These are phyloP conservation scores for Botryosphaeria agaves DNA, from an alignment of 2,329 filamentous ascomycete species.

Conservation along the genomic window DNA sequence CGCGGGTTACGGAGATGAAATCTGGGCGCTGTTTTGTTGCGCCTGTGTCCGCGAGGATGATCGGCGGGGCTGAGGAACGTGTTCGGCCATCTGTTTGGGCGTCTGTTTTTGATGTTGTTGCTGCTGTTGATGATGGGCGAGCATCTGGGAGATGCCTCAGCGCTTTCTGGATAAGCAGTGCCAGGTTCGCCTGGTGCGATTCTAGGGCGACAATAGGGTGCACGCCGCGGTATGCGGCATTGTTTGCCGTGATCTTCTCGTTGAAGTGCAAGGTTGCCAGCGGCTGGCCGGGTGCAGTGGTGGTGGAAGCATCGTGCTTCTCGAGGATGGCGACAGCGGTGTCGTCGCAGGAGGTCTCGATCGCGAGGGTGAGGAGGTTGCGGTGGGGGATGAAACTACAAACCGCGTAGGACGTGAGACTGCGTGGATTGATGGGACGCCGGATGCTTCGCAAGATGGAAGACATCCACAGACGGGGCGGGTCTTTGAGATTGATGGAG, in stretches of 20 bases:
- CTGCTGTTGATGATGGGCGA: no score
- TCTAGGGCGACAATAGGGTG: slow-evolving; percentile 59
- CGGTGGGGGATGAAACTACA: no score
- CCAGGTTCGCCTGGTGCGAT: slow-evolving; percentile 58
- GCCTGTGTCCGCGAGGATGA: no score
- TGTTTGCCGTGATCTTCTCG: slow-evolving; percentile 66
- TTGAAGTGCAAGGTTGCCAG: slow-evolving; percentile 46
- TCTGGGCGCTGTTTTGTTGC: slow-evolving; percentile 41
- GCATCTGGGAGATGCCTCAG: slow-evolving; percentile 33
- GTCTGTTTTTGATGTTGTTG: no score
- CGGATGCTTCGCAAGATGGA: no score
- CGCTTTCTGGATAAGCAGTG: slow-evolving; percentile 48
- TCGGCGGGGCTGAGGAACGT: no score
- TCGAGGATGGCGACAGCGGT: slow-evolving; percentile 75
- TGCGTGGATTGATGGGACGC: no score
- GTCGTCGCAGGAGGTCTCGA: slow-evolving; percentile 83
- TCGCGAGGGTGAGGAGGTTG: slow-evolving; percentile 39
- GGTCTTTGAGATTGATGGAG: no score
- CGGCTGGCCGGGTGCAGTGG: neutral
- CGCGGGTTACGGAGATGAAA: slow-evolving; percentile 76
- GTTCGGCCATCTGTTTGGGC: no score
- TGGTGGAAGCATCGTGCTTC: slow-evolving; percentile 19
- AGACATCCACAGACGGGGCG: no score
- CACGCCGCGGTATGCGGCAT: slow-evolving; percentile 56
- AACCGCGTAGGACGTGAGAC: no score